phyloP scores from a whole-genome alignment of 1,284 basidiomycete species.

The Serendipita sp. region DNA sequence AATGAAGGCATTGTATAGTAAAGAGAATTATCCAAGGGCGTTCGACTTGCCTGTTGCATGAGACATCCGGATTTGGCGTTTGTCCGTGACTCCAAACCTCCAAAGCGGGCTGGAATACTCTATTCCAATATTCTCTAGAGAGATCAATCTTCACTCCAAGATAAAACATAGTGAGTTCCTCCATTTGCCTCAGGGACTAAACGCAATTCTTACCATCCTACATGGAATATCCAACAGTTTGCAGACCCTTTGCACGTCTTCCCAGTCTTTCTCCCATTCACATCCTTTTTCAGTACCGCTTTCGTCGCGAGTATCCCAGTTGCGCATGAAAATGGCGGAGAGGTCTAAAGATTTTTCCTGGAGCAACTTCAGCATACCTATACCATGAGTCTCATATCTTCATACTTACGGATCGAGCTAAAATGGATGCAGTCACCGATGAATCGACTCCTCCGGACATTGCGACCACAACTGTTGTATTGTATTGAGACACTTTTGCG shows the following conservation, averaged over 20 bases:
- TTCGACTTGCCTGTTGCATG: conserved; percentile 62
- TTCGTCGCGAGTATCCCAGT: conserved; percentile 76
- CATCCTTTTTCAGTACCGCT: conserved; percentile 63
- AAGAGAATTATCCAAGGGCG: conserved; percentile 3
- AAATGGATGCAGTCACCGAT: conserved; percentile 62
- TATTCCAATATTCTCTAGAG: conserved; percentile 74
- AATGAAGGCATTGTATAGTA: background rate
- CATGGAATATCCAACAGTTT: conserved; percentile 49
- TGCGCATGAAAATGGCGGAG: conserved; percentile 87
- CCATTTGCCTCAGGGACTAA: conserved; percentile 12
- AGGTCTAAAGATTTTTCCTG: conserved; percentile 59
- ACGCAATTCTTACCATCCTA: conserved; percentile 40
- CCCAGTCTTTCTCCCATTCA: conserved; percentile 92
- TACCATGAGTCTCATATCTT: background rate
- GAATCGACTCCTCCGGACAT: conserved; percentile 98
- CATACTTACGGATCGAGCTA: conserved; percentile 46
- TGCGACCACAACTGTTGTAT: conserved; percentile 59
- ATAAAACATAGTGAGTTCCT: conserved; percentile 6
- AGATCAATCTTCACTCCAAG: conserved; percentile 50
- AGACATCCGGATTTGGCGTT: conserved; percentile 90
- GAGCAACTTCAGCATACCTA: background rate
- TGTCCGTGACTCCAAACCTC: conserved; percentile 58
- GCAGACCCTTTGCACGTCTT: conserved; percentile 76
- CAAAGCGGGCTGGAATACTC: conserved; percentile 76
- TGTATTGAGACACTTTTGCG: too few species aligned